Conservation (phyloP, 2,329 filamentous ascomycete species). For the Aureobasidium sp. region DNA sequence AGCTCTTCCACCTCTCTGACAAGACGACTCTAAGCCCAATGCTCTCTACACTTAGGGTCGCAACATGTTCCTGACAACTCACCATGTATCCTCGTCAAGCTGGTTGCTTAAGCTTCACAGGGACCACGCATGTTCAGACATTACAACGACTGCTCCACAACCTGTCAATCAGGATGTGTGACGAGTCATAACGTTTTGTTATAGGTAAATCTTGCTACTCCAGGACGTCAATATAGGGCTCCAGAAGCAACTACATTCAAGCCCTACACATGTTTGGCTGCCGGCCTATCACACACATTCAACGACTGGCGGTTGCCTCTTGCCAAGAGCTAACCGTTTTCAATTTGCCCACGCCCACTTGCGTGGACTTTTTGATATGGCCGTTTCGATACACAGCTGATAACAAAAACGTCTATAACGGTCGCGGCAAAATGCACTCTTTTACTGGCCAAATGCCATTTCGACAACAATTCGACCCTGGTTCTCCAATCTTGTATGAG, state of each 20-base stretch:
- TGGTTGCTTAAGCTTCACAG: too few relatives aligned
- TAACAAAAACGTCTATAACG: not conserved
- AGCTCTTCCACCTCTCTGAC: too few relatives aligned
- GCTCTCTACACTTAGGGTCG: not conserved
- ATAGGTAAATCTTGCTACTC: not conserved
- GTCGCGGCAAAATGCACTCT: not conserved
- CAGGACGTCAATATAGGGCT: conserved; percentile 1
- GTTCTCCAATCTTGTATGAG: conserved; percentile 6
- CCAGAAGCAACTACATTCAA: not conserved
- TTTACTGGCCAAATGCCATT: not conserved
- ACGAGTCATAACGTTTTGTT: conserved; percentile 1
- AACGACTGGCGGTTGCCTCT: not conserved
- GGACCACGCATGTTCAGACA: not conserved
- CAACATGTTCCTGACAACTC: not conserved
- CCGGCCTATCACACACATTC: not conserved
- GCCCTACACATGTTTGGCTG: conserved; percentile 6
- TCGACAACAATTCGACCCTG: conserved; percentile 1
- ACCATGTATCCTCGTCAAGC: not conserved
- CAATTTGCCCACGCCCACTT: not conserved
- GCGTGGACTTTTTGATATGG: conserved; percentile 8
- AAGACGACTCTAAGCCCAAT: not conserved
- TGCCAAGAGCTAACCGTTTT: not conserved
- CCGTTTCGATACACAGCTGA: conserved; percentile 10
- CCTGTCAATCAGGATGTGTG: not conserved
- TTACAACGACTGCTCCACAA: not conserved